Evolutionary conservation across 2,329 filamentous ascomycete species (phyloP).

Genomic region (Leptosphaerulina australis): DNA sequence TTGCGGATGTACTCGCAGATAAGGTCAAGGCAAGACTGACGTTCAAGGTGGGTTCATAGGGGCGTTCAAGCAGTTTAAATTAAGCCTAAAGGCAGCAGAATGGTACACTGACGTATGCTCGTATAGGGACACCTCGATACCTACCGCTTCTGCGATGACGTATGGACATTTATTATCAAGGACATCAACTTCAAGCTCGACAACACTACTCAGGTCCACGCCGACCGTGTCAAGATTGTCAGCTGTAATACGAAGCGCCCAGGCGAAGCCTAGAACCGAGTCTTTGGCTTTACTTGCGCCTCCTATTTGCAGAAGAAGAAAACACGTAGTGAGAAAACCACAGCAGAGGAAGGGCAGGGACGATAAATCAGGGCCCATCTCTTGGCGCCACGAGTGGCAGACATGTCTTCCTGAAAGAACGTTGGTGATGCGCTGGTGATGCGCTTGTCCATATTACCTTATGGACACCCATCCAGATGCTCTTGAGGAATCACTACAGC

Average conservation of each 20-base stretch:
- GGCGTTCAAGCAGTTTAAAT: neutral
- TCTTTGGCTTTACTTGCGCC: conserved; percentile 10
- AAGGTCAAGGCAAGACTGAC: conserved; percentile 89
- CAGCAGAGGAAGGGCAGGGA: neutral
- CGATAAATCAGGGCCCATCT: too few species aligned
- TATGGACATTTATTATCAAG: conserved; percentile 99
- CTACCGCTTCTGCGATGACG: conserved; percentile 99
- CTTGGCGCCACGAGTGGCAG: too few species aligned
- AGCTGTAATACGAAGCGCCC: conserved; percentile 91
- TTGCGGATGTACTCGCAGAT: conserved; percentile 88
- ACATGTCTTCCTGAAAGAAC: neutral
- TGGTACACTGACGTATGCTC: conserved; percentile 22
- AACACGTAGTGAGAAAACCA: neutral
- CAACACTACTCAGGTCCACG: conserved; percentile 73
- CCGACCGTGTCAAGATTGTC: conserved; percentile 97
- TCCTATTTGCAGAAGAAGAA: conserved; percentile 5
- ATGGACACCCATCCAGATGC: too few species aligned
- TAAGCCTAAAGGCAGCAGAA: neutral
- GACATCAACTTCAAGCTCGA: conserved; percentile 99
- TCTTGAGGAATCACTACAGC: too few species aligned
- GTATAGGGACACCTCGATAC: conserved; percentile 90
- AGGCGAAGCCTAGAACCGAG: conserved; percentile 57
- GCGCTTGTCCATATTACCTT: too few species aligned
- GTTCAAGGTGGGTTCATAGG: conserved; percentile 76
- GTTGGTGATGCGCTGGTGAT: neutral